A percentile compares a stretch with the other conserved stretches of the same genome.
Conservation (phyloP, 2,329 filamentous ascomycete species). For the Fonsecaea multimorphosa region DNA sequence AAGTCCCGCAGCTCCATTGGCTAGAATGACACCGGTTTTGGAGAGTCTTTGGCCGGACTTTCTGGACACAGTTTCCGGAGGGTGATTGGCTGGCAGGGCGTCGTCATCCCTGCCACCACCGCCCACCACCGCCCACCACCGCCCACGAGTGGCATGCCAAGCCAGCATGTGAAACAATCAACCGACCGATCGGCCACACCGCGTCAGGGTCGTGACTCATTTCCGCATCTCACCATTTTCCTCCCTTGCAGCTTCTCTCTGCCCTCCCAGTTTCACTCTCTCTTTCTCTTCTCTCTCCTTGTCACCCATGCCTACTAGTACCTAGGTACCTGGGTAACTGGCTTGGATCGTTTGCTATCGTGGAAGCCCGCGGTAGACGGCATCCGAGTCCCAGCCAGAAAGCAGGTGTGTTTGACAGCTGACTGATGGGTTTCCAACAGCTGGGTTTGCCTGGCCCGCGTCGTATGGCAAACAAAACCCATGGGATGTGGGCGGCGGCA, state of each 20-base stretch:
- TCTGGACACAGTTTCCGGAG: conserved; percentile 20
- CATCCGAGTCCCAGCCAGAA: not conserved
- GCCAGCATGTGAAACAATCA: conserved; percentile 28
- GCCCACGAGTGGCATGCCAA: conserved; percentile 21
- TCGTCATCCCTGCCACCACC: conserved; percentile 13
- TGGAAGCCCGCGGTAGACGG: not conserved
- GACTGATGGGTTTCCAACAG: conserved; percentile 2
- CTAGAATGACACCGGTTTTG: conserved; percentile 24
- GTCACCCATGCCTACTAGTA: too few species aligned
- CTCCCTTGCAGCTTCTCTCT: conserved; percentile 5
- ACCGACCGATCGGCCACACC: conserved; percentile 1
- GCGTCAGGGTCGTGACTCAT: conserved; percentile 26
- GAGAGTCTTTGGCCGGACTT: not conserved
- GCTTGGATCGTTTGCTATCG: not conserved
- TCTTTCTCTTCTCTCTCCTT: not conserved
- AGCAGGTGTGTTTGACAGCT: conserved; percentile 5
- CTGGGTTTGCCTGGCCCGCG: not conserved
- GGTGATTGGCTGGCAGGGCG: conserved; percentile 16
- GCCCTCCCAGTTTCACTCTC: not conserved
- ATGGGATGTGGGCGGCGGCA: conserved; percentile 11
- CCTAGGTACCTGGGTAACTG: not conserved
- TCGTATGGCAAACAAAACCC: not conserved
- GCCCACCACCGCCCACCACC: too few species aligned
- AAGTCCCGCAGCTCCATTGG: not conserved
- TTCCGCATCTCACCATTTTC: conserved; percentile 20